Percentiles rank a stretch among this genome's conserved stretches.
Conservation (phyloP, 768 basidiomycete genomes). For the Trametes sanguinea region DNA sequence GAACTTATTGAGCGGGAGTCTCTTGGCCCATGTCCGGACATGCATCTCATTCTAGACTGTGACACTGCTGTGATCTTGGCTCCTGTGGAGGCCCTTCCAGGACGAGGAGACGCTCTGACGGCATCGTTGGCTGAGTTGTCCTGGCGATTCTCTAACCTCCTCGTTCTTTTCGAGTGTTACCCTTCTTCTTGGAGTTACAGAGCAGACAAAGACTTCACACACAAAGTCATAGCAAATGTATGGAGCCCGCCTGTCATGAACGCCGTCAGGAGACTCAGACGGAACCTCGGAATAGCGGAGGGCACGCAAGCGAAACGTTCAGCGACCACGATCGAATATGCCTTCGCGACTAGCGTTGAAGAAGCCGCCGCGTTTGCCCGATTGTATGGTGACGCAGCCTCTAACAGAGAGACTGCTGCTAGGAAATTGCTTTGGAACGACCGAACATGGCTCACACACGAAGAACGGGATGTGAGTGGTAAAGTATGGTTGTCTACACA, state of each 20-base stretch:
- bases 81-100: slow-evolving; percentile 49
- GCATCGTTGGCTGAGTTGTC: slow-evolving; percentile 53
- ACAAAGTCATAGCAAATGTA: slow-evolving; percentile 6
- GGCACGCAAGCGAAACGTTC: slow-evolving; percentile 54
- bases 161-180: slow-evolving; percentile 62
- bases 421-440: slow-evolving; percentile 55
- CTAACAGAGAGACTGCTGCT: slow-evolving; percentile 42
- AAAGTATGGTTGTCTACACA: no score
- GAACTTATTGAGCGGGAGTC: slow-evolving; percentile 65
- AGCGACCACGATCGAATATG: slow-evolving; percentile 48
- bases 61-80: slow-evolving; percentile 58
- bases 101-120: slow-evolving; percentile 47
- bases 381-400: slow-evolving; percentile 59
- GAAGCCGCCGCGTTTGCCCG: slow-evolving; percentile 61
- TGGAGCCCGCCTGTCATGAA: slow-evolving; percentile 71
- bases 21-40: slow-evolving; percentile 44
- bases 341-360: slow-evolving; percentile 61
- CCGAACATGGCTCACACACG: slow-evolving; percentile 63
- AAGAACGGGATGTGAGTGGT: slow-evolving; percentile 50
- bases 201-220: slow-evolving; percentile 18
- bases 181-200: slow-evolving; percentile 45
- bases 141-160: slow-evolving; percentile 58
- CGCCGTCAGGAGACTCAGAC: slow-evolving; percentile 65
- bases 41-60: slow-evolving; percentile 69
- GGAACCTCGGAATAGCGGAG: slow-evolving; percentile 63